Evolutionary conservation across 805 yeast genomes (phyloP), one percentile per base, ranked within the genome.

Genomic region (Kurtzmaniella fragi): DNA sequence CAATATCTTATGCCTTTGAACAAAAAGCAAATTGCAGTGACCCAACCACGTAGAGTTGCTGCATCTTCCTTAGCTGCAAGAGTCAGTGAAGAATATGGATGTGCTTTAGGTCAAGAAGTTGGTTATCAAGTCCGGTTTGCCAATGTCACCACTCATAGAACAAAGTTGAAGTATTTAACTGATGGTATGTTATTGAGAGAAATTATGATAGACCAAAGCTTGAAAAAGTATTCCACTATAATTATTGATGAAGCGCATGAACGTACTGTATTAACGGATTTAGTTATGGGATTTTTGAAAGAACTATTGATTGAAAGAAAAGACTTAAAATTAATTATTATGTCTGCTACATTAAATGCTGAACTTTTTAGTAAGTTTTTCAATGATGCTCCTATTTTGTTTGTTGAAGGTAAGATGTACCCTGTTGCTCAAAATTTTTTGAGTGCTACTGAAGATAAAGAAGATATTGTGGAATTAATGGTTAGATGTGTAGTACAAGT

Each of bases 151-250:
- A 58, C 71, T 4, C 56, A 54, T 10, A 63, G 59, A 36, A 91
- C 99, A 0, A 76, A 76, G 49, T 62, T 93, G 48, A 87, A 88
- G 55, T 93, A 88, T 55, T 66, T 91, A 34, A 93, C 99, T 0
- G 99, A 93, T 67, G 99, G 99, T 80, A 91, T 93, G 98, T 73
- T 93, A 15, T 63, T 93, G 40, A 76, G 99, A 56, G 98, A 93
- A 58, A 61, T 90, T 46, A 84, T 91, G 93, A 61, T 85, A 43
- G 87, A 86, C 52, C 75, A 77, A 2, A 54, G 62, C 9, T 62
- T 93, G 28, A 60, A 71, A 2, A 77, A 76, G 44, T 93, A 91
- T 60, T 70, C 83, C 20, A 82, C 89, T 0, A 73, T 93, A 8
- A 71, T 93, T 33, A 80, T 93, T 36, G 99, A 93, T 70, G 99